Evolutionary conservation across 805 yeast genomes (phyloP).

Genomic region (Starmerella scarabaei): DNA sequence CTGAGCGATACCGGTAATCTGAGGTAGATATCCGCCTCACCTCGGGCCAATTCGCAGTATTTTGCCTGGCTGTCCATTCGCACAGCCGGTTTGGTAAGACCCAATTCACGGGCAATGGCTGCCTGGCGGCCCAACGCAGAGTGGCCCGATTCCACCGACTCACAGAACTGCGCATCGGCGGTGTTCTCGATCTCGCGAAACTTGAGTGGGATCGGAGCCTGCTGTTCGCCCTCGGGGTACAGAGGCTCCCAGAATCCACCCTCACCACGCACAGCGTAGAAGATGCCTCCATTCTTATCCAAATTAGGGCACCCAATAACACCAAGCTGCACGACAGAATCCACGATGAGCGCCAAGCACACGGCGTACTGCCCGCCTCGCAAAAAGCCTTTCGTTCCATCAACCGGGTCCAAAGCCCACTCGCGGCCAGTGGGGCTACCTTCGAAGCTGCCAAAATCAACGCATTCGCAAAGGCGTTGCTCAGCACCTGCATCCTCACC

Average conservation of each 20-base stretch:
- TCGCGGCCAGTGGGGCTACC: constrained; percentile 75
- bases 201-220: constrained; percentile 27
- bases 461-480: constrained; percentile 44
- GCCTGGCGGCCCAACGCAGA: constrained; percentile 82
- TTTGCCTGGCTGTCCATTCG: constrained; percentile 94
- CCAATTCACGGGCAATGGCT: constrained; percentile 50
- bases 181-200: constrained; percentile 42
- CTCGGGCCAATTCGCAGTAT: constrained; percentile 80
- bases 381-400: constrained; percentile 93
- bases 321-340: constrained; percentile 76
- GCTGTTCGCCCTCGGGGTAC: constrained; percentile 25
- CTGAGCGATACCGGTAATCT: constrained; percentile 66
- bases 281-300: constrained; percentile 56
- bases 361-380: constrained; percentile 96
- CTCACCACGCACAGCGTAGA: constrained; percentile 50
- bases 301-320: constrained; percentile 95
- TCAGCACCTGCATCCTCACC: constrained; percentile 26
- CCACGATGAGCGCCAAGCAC: constrained; percentile 77
- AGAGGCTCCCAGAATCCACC: constrained; percentile 51
- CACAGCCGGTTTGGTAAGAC: constrained; percentile 45
- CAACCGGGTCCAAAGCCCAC: constrained; percentile 98
- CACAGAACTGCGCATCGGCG: constrained; percentile 54
- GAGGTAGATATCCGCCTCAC: constrained; percentile 83
- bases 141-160: constrained; percentile 92
- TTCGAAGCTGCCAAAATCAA: constrained; percentile 65